A percentile compares a stretch with the other conserved stretches of the same genome.
phyloP scores from a whole-genome alignment of 805 yeast species.

The Candida parachauliodes region DNA sequence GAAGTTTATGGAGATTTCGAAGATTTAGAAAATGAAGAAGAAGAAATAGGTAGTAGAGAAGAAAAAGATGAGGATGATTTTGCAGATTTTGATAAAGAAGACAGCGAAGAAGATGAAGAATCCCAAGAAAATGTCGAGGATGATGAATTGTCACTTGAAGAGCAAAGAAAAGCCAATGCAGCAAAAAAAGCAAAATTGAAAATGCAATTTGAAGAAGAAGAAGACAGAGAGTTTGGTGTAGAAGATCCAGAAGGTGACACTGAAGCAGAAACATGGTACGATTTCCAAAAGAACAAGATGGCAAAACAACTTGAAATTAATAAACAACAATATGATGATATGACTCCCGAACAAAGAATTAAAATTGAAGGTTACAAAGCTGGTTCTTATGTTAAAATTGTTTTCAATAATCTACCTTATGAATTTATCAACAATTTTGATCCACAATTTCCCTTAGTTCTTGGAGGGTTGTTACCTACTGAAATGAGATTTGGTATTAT shows the following conservation, averaged over 20 bases:
- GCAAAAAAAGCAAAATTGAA: slow-evolving; percentile 84
- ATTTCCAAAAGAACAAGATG: slow-evolving; percentile 93
- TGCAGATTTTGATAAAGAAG: slow-evolving; percentile 18
- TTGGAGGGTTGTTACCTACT: slow-evolving; percentile 88
- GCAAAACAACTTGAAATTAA: slow-evolving; percentile 94
- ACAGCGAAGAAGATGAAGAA: slow-evolving; percentile 38
- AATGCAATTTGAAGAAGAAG: slow-evolving; percentile 85
- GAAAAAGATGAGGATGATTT: slow-evolving; percentile 41
- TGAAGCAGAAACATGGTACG: slow-evolving; percentile 96
- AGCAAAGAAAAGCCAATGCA: slow-evolving; percentile 78
- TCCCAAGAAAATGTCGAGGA: slow-evolving; percentile 23
- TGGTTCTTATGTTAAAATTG: slow-evolving; percentile 89
- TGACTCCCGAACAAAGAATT: slow-evolving; percentile 74
- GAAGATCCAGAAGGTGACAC: slow-evolving; percentile 69
- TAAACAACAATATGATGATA: slow-evolving; percentile 66
- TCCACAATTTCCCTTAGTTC: slow-evolving; percentile 77
- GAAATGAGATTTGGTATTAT: slow-evolving; percentile 91
- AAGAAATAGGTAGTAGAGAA: slow-evolving; percentile 36
- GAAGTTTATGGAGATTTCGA: slow-evolving; percentile 57
- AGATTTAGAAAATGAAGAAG: slow-evolving; percentile 42
- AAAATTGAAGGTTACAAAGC: slow-evolving; percentile 89
- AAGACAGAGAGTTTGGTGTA: slow-evolving; percentile 58
- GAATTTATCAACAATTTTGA: slow-evolving; percentile 86
- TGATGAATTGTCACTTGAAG: slow-evolving; percentile 54
- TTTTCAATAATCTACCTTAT: slow-evolving; percentile 78